Evolutionary conservation across 805 yeast species (phyloP), one percentile per base, ranked within the genome.

Genomic region (Sugiyamaella valdiviana): DNA sequence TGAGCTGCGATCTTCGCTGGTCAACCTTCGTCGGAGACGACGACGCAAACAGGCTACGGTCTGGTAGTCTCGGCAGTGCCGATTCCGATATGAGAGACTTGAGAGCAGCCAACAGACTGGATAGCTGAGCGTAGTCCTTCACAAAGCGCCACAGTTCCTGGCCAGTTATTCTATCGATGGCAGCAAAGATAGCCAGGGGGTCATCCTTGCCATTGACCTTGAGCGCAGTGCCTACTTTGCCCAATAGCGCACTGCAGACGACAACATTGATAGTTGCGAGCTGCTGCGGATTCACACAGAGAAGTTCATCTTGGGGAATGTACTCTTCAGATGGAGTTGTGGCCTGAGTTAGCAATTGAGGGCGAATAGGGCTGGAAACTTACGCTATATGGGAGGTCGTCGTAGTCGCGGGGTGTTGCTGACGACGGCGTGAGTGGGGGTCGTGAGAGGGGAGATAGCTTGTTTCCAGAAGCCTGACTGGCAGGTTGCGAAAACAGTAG

Each of bases 61-160:
- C 90, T 0, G 95, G 95, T 17, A 86, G 62, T 6, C 73, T 67
- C 0, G 89, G 84, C 23, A 83, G 64, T 3, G 70, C 50, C 39
- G 1, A 19, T 14, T 21, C 23, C n/a, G 73, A 61, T 3, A 77
- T 77, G 3, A 10, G 16, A 14, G 51, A 49, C 53, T 88, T 71
- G 9, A 87, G 68, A 36, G 74, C 77, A 19, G 67, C 64, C 63
- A 88, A 95, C 52, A 90, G 72, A 7, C 73, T 70, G 5, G 70
- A 53, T n/a, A 91, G 67, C 56, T 82, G 83, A 1, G 76, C 67
- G 50, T 80, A 75, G 1, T 79, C 64, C 59, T 88, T 88, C 38
- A 79, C 70, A 46, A 87, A 79, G 56, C 80, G 74, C 83, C 95
- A 90, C 71, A 85, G 76, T 57, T 82, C 87, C 51, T 80, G 80